These are phyloP conservation scores for Collybia nuda DNA, from an alignment of 768 basidiomycete genomes.

Conservation along the genomic window DNA sequence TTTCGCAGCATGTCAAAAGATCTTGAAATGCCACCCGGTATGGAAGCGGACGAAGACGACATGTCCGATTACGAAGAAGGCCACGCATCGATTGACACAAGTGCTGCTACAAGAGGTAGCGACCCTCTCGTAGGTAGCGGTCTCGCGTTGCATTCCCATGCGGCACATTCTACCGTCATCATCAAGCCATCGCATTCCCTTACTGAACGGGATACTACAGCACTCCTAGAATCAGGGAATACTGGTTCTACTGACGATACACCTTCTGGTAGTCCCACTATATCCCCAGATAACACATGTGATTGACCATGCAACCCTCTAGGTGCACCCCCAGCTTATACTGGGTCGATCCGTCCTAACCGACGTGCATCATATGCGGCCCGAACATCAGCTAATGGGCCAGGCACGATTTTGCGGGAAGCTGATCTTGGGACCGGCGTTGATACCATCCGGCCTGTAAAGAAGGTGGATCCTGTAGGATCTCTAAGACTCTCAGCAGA, in stretches of 20 bases:
- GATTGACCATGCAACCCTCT: slow-evolving; percentile 26
- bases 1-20: slow-evolving; percentile 74
- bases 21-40: slow-evolving; percentile 51
- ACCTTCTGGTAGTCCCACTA: slow-evolving; percentile 36
- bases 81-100: slow-evolving; percentile 56
- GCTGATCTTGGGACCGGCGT: slow-evolving; percentile 87
- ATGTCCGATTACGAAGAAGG: slow-evolving; percentile 40
- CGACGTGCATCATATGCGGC: slow-evolving; percentile 81
- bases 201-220: slow-evolving; percentile 39
- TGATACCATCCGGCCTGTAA: slow-evolving; percentile 91
- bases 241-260: slow-evolving; percentile 40
- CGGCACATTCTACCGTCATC: slow-evolving; percentile 70
- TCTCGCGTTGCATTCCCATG: slow-evolving; percentile 52
- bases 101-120: slow-evolving; percentile 65
- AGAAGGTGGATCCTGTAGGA: slow-evolving; percentile 81
- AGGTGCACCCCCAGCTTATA: slow-evolving; percentile 75
- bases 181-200: slow-evolving; percentile 50
- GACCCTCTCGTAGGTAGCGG: slow-evolving; percentile 39
- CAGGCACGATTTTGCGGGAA: slow-evolving; percentile 74
- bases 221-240: slow-evolving; percentile 32
- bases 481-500: slow-evolving; percentile 79
- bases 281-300: slow-evolving; percentile 27
- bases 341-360: slow-evolving; percentile 59
- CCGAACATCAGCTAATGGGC: slow-evolving; percentile 56
- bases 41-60: slow-evolving; percentile 57